These are phyloP conservation scores for Acephala macrosclerotiorum DNA, from an alignment of 2,329 filamentous ascomycete species.

Conservation along the genomic window DNA sequence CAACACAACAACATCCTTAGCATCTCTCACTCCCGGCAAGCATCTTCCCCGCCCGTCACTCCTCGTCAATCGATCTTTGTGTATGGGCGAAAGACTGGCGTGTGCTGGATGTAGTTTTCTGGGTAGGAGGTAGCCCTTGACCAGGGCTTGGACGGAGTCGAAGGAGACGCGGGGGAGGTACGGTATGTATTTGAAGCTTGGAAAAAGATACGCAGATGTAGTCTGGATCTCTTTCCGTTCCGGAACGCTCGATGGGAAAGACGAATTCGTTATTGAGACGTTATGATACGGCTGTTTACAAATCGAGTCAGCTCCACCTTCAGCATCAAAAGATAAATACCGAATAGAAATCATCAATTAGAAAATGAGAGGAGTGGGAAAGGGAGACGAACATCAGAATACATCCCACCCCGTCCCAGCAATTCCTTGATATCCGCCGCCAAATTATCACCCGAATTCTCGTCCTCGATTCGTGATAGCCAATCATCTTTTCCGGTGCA, in stretches of 20 bases:
- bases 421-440: slow-evolving; percentile 76
- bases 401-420: slow-evolving; percentile 70
- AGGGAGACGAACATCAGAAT: slow-evolving; percentile 69
- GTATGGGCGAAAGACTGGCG: slow-evolving; percentile 61
- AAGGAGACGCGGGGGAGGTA: slow-evolving; percentile 70
- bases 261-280: slow-evolving; percentile 78
- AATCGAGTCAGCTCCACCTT: slow-evolving; percentile 16
- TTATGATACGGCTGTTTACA: slow-evolving; percentile 80
- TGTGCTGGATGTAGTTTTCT: slow-evolving; percentile 67
- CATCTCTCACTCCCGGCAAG: slow-evolving; percentile 65
- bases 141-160: slow-evolving; percentile 61
- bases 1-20: slow-evolving; percentile 76
- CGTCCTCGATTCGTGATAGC: slow-evolving; percentile 85
- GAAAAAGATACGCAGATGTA: slow-evolving; percentile 78
- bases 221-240: slow-evolving; percentile 52
- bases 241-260: slow-evolving; percentile 64
- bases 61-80: slow-evolving; percentile 58
- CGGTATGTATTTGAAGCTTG: slow-evolving; percentile 82
- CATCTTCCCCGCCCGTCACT: slow-evolving; percentile 60
- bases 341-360: slow-evolving; percentile 4
- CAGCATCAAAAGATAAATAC: neutral
- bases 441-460: slow-evolving; percentile 70
- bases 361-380: neutral
- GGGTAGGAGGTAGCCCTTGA: slow-evolving; percentile 72
- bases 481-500: slow-evolving; percentile 84